Conservation (phyloP, 2,329 filamentous ascomycete species). For the Colletotrichum lini region DNA sequence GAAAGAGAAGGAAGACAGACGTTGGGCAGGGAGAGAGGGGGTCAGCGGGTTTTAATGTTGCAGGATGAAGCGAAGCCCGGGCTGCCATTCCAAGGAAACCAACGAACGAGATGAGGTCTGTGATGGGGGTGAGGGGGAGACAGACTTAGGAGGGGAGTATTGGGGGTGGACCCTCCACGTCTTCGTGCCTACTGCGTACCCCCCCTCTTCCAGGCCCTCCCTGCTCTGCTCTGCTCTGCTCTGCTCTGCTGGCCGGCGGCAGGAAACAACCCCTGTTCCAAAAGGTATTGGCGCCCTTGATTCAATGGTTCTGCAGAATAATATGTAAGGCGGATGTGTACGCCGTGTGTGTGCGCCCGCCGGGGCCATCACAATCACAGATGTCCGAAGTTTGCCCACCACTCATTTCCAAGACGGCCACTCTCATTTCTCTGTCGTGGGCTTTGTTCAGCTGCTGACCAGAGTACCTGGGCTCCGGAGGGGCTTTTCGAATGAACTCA, state of each 20-base stretch:
- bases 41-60: slow-evolving; percentile 57
- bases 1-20: slow-evolving; percentile 50
- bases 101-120: slow-evolving; percentile 40
- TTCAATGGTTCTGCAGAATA: slow-evolving; percentile 33
- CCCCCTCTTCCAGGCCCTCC: neutral
- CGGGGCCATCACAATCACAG: slow-evolving; percentile 19
- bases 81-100: slow-evolving; percentile 19
- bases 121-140: slow-evolving; percentile 18
- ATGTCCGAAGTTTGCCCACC: slow-evolving; percentile 17
- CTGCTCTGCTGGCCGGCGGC: slow-evolving; percentile 31
- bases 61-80: slow-evolving; percentile 37
- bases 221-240: slow-evolving; percentile 30
- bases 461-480: slow-evolving; percentile 23
- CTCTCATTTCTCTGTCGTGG: slow-evolving; percentile 31
- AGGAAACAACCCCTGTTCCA: slow-evolving; percentile 30
- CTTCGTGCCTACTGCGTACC: slow-evolving; percentile 13
- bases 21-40: slow-evolving; percentile 57
- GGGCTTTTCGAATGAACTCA: slow-evolving; percentile 4
- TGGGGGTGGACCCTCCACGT: slow-evolving; percentile 37
- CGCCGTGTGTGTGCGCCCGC: slow-evolving; percentile 20
- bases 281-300: slow-evolving; percentile 32
- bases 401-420: slow-evolving; percentile 26
- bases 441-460: slow-evolving; percentile 24
- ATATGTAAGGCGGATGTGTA: too few species aligned
- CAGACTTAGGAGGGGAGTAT: slow-evolving; percentile 33